These are phyloP conservation scores for Brassica carinata DNA, from an alignment of 345 rosid species.

Conservation along the genomic window DNA sequence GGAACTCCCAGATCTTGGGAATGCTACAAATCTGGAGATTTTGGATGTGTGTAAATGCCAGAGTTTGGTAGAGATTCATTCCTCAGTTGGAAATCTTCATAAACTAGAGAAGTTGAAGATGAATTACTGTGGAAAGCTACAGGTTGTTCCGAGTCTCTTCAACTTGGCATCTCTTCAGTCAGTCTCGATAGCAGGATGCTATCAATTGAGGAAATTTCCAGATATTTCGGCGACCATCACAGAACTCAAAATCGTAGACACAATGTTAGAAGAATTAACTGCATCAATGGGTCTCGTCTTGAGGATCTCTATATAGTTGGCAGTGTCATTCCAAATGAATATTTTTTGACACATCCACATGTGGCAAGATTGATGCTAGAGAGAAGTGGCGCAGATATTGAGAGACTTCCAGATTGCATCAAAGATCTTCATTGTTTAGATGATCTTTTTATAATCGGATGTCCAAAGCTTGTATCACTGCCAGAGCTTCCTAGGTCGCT, in stretches of 20 bases:
- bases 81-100: not conserved
- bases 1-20: not conserved
- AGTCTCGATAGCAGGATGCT: not conserved
- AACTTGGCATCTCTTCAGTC: not conserved
- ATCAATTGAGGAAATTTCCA: not conserved
- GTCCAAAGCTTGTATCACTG: not conserved
- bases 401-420: not conserved
- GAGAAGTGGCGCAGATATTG: not conserved
- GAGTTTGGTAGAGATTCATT: not conserved
- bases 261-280: not conserved
- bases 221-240: not conserved
- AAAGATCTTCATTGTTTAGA: not conserved
- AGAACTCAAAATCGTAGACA: not conserved
- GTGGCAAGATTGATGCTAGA: too few relatives aligned
- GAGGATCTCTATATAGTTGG: fast-evolving
- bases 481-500: not conserved
- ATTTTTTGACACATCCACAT: not conserved
- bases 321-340: not conserved
- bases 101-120: not conserved
- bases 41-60: not conserved
- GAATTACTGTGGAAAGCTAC: not conserved
- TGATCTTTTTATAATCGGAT: not conserved
- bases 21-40: not conserved
- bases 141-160: not conserved
- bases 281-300: not conserved